A percentile compares a stretch with the other conserved stretches of the same genome.
phyloP scores from a whole-genome alignment of 83 land plant species.

The Picea abies region DNA sequence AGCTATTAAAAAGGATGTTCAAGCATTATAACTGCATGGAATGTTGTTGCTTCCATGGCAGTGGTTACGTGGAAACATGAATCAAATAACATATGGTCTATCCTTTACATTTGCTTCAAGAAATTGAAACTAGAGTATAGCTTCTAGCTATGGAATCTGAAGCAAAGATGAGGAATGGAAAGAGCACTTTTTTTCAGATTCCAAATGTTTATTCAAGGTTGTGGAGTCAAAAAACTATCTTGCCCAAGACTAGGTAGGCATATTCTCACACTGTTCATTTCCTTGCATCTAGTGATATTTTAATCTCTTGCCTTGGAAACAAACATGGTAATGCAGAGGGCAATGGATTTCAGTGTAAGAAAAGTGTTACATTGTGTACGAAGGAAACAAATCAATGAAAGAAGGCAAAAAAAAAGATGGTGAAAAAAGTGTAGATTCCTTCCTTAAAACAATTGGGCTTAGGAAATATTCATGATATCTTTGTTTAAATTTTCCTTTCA shows the following conservation, averaged over 20 bases:
- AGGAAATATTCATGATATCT: constrained; percentile 77
- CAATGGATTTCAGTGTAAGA: constrained; percentile 59
- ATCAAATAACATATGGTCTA: too few relatives aligned
- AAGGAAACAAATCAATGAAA: constrained; percentile 51
- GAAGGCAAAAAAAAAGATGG: constrained; percentile 43
- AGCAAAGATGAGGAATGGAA: constrained; percentile 66
- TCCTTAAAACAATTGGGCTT: constrained; percentile 63
- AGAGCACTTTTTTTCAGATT: constrained; percentile 19
- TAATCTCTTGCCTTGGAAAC: too few relatives aligned
- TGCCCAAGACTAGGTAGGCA: too few relatives aligned
- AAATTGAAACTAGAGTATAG: constrained; percentile 97
- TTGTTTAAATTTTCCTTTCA: constrained; percentile 72
- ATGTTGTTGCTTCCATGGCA: too few relatives aligned
- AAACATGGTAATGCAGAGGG: constrained; percentile 39
- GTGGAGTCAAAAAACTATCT: too few relatives aligned
- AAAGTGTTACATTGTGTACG: constrained; percentile 58
- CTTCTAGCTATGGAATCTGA: constrained; percentile 92
- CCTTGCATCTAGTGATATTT: too few relatives aligned
- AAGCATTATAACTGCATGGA: too few relatives aligned
- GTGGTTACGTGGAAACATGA: too few relatives aligned
- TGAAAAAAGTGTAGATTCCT: constrained; percentile 19
- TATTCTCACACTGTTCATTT: too few relatives aligned
- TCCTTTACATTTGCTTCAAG: too few relatives aligned
- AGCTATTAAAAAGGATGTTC: too few relatives aligned
- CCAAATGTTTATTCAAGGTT: too few relatives aligned